A percentile compares a stretch with the other conserved stretches of the same genome.
Conservation (phyloP, 2,329 filamentous ascomycete genomes). For the Hymenoscyphus albidus region DNA sequence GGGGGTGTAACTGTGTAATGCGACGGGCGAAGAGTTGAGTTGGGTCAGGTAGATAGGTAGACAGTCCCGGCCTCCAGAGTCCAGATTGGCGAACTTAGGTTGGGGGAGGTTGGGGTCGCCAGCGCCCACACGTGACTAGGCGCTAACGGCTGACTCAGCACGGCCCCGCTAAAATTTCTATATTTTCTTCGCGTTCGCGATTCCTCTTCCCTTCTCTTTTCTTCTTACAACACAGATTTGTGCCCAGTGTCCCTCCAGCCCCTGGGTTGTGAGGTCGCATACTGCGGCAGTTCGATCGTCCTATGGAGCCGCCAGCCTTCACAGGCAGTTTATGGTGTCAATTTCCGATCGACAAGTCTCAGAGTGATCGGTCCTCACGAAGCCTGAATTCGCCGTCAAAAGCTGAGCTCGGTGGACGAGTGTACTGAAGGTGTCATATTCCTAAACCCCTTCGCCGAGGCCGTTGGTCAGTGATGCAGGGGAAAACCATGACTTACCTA, state of each 20-base stretch:
- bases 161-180: slow-evolving; percentile 12
- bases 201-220: slow-evolving; percentile 38
- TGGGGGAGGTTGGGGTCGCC: not conserved
- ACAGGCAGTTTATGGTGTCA: slow-evolving; percentile 60
- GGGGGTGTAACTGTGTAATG: not conserved
- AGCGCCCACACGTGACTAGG: not conserved
- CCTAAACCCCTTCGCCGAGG: slow-evolving; percentile 81
- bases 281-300: slow-evolving; percentile 79
- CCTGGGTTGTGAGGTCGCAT: slow-evolving; percentile 70
- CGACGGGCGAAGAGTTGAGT: not conserved
- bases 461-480: slow-evolving; percentile 87
- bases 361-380: slow-evolving; percentile 65
- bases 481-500: slow-evolving; percentile 45
- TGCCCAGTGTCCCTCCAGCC: slow-evolving; percentile 73
- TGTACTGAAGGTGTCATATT: slow-evolving; percentile 73
- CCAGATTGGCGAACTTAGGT: not conserved
- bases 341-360: slow-evolving; percentile 95
- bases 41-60: not conserved
- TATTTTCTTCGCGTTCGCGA: slow-evolving; percentile 27
- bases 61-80: too few relatives aligned
- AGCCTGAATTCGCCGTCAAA: slow-evolving; percentile 64
- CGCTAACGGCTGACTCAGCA: slow-evolving; percentile 5
- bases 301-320: slow-evolving; percentile 68
- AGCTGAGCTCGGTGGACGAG: slow-evolving; percentile 64
- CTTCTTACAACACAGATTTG: slow-evolving; percentile 65